A percentile compares a stretch with the other conserved stretches of the same genome.
phyloP scores from a whole-genome alignment of 371 early-diverging fungal species.

The Apophysomyces sp. region DNA sequence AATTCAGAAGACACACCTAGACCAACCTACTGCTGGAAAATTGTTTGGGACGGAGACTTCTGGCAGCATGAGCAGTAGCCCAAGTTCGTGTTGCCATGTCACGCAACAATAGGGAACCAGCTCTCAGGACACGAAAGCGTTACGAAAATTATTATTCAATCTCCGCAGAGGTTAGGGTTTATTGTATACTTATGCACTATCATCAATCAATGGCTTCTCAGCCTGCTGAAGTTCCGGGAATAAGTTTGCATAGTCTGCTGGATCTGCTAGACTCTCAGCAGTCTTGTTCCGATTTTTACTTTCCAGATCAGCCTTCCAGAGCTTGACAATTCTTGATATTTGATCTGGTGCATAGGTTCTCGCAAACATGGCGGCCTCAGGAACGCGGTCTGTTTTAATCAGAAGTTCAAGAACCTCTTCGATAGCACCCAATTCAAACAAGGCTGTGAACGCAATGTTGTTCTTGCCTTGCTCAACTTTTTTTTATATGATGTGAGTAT shows the following conservation, averaged over 20 bases:
- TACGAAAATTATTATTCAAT: too few relatives aligned
- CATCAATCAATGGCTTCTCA: neutral
- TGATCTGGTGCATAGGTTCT: conserved; percentile 86
- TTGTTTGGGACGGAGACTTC: too few relatives aligned
- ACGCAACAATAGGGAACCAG: too few relatives aligned
- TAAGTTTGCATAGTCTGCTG: conserved; percentile 78
- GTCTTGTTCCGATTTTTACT: conserved; percentile 73
- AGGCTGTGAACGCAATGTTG: conserved; percentile 90
- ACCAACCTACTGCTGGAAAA: too few relatives aligned
- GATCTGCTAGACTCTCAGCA: conserved; percentile 89
- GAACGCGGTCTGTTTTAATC: conserved; percentile 80
- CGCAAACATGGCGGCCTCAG: conserved; percentile 97
- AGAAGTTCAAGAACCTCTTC: conserved; percentile 84
- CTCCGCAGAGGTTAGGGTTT: too few relatives aligned
- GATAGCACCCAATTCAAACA: conserved; percentile 69
- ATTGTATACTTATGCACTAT: neutral
- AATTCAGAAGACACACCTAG: too few relatives aligned
- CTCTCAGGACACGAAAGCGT: too few relatives aligned
- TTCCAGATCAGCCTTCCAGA: conserved; percentile 80
- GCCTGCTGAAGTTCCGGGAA: conserved; percentile 77
- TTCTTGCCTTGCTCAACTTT: conserved; percentile 71
- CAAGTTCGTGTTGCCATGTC: too few relatives aligned
- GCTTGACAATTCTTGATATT: conserved; percentile 67
- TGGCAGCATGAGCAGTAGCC: too few relatives aligned
- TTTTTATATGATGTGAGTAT: neutral